Evolutionary conservation across 805 yeast species (phyloP).

Genomic region (Hanseniaspora guilliermondii): DNA sequence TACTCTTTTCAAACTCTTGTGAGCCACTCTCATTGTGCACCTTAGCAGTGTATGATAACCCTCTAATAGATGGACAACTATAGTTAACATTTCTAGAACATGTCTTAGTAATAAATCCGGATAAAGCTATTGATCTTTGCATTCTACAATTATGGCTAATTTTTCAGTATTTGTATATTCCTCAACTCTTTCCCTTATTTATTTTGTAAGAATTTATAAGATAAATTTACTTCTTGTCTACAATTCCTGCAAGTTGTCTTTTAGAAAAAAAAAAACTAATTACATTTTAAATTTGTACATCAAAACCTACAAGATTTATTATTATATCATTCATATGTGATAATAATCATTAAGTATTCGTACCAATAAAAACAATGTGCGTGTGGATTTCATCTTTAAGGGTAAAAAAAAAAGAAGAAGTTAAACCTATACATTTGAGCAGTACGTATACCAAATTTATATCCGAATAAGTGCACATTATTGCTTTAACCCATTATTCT

Average conservation of each 20-base stretch:
- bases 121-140: neutral
- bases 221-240: neutral
- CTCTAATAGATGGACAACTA: neutral
- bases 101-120: neutral
- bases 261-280: no score
- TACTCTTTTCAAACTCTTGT: neutral
- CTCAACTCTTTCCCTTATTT: neutral
- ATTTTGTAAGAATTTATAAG: neutral
- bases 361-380: neutral
- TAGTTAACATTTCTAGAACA: neutral
- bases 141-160: no score
- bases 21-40: neutral
- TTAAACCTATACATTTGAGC: no score
- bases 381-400: neutral
- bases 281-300: no score
- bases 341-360: no score
- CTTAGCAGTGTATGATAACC: neutral
- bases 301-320: no score
- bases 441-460: no score
- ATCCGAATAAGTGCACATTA: no score
- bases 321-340: no score
- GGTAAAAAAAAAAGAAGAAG: neutral
- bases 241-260: no score
- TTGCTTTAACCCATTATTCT: no score
- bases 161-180: no score